Conservation (phyloP, 345 rosid species). For the Syzygium grande region DNA sequence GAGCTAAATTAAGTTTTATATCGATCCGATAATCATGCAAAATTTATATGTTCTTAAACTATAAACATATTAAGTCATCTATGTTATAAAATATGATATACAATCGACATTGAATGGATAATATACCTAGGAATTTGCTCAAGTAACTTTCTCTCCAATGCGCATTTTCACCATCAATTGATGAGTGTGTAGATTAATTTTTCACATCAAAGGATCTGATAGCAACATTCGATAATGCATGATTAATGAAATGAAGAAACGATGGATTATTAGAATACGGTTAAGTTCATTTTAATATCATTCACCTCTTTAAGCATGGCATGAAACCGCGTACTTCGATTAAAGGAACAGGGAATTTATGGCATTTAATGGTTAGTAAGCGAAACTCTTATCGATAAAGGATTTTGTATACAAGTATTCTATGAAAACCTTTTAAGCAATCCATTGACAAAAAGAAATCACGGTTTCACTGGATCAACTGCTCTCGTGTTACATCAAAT, state of each 20-base stretch:
- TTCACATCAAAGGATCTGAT: background rate
- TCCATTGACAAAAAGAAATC: background rate
- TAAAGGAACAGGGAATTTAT: rapidly evolving
- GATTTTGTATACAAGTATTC: background rate
- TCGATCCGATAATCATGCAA: background rate
- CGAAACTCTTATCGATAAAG: background rate
- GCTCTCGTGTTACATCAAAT: background rate
- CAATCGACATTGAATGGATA: background rate
- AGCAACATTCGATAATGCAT: background rate
- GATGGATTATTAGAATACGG: background rate
- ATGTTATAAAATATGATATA: background rate
- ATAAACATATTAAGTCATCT: background rate
- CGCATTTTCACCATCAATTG: background rate
- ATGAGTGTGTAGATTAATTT: background rate
- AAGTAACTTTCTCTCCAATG: background rate
- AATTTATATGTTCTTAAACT: background rate
- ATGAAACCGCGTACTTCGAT: background rate
- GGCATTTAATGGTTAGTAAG: background rate
- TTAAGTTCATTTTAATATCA: background rate
- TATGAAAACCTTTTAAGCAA: background rate
- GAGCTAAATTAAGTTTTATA: background rate
- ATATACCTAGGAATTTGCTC: background rate
- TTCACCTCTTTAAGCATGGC: rapidly evolving
- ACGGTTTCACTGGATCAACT: rapidly evolving
- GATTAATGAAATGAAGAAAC: background rate